A percentile compares a stretch with the other conserved stretches of the same genome.
Evolutionary conservation across 352 stramenopile genomes (phyloP).

Genomic region (Phytophthora pini): DNA sequence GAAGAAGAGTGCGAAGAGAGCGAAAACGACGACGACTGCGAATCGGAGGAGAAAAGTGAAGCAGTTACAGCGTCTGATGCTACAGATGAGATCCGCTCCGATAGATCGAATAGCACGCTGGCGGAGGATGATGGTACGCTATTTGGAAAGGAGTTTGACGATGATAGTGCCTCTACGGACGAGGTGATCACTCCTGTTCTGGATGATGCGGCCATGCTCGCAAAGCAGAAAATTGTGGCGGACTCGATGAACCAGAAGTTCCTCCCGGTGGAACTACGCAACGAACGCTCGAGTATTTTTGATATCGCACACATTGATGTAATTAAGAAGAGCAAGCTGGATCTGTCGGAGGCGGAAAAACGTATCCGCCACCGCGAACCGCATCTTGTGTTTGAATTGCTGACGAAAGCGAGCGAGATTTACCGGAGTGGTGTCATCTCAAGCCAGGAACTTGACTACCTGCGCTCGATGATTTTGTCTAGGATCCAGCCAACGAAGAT

Average conservation of each 20-base stretch:
- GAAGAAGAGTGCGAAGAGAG: conserved; percentile 56
- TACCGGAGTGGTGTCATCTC: conserved; percentile 85
- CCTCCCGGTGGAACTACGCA: conserved; percentile 66
- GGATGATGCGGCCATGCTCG: conserved; percentile 57
- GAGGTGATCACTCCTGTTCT: conserved; percentile 65
- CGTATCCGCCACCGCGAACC: conserved; percentile 84
- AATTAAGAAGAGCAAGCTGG: conserved; percentile 83
- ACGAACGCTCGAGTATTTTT: conserved; percentile 64
- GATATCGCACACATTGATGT: conserved; percentile 81
- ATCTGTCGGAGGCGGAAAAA: conserved; percentile 82
- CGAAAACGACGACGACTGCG: conserved; percentile 63
- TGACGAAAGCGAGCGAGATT: conserved; percentile 86
- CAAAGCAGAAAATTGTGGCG: conserved; percentile 77
- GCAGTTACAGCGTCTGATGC: conserved; percentile 10
- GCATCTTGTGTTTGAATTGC: conserved; percentile 81
- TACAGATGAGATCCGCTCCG: conserved; percentile 49
- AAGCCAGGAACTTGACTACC: conserved; percentile 75
- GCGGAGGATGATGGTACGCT: conserved; percentile 84
- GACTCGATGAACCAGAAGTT: conserved; percentile 89
- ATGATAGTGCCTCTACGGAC: conserved; percentile 57
- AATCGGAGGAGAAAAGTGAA: conserved; percentile 48
- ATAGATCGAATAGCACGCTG: conserved; percentile 70
- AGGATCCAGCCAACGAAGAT: conserved; percentile 87
- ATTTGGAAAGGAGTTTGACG: conserved; percentile 82
- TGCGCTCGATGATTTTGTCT: conserved; percentile 81